Evolutionary conservation across 129 eudicot species (phyloP), one percentile per base, ranked within the genome.

Genomic region (Tanacetum coccineum): DNA sequence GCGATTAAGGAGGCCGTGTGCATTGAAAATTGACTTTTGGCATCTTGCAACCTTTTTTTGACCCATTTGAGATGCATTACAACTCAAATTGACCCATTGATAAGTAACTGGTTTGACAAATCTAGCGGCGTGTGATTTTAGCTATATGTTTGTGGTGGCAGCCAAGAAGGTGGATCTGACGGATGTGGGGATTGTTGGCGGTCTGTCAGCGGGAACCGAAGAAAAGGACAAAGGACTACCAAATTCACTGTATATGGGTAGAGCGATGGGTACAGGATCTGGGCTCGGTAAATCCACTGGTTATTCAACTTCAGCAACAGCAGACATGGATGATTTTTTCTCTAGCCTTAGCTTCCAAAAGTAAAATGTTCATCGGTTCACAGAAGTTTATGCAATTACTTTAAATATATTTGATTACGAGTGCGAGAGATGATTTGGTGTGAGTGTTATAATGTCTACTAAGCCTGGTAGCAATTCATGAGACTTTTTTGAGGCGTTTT

Each of bases 151-250:
- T 12, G 13, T 10, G 13, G 15, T 10, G 52, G 82, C 96, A 89
- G 95, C 99, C 74, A 87, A 89, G 80, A 94, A 94, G 85, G 97
- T 89, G 6, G 82, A 82, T 81, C 81, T 94, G 70, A 78, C 91
- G 65, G 97, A 87, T 75, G 85, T 89, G 17, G 97, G 95, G 11
- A 78, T 94, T 4, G 94, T 94, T 21, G 99, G 99, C 30, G 95
- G 90, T 48, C 58, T 94, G 62, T 80, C 77, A 13, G 90, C 72
- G 64, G 81, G 76, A 70, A 64, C 74, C 5, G 90, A 85, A 32
- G 96, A 82, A 7, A 88, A 79, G 45, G 89, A 86, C 46, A 83
- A 77, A 78, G 88, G 88, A 18, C 77, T 79, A 9, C 66, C 80
- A 54, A 63, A 88, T 64, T 64, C 95, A 32, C 67, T 82, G 48